Evolutionary conservation across 495 filamentous ascomycete species (phyloP).

Genomic region (Xylaria cubensis): DNA sequence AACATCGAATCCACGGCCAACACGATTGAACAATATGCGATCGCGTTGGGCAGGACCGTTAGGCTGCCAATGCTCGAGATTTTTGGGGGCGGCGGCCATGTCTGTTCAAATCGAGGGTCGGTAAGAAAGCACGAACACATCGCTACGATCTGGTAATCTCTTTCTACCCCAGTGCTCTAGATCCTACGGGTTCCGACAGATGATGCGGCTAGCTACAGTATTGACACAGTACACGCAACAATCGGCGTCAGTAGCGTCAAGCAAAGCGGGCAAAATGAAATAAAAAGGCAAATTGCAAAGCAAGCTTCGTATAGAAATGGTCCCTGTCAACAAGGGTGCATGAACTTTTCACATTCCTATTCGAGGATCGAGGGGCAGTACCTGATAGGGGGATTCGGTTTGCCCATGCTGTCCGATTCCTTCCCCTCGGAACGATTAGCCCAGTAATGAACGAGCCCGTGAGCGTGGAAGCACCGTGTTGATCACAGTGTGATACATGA

Average conservation of each 20-base stretch:
- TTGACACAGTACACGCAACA: background rate
- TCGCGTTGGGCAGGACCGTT: slow-evolving; percentile 5
- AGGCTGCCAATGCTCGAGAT: slow-evolving; percentile 1
- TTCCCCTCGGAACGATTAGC: slow-evolving; percentile 12
- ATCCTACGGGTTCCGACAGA: slow-evolving; percentile 6
- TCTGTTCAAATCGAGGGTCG: slow-evolving; percentile 2
- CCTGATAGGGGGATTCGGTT: slow-evolving; percentile 23
- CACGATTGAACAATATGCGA: background rate
- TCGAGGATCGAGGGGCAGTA: slow-evolving; percentile 21
- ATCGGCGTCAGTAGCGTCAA: background rate
- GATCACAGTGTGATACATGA: slow-evolving; percentile 13
- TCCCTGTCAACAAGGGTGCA: slow-evolving; percentile 13
- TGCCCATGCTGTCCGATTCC: slow-evolving; percentile 8
- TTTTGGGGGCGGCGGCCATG: slow-evolving; percentile 1
- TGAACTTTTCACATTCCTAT: slow-evolving; percentile 18
- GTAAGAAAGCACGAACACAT: slow-evolving; percentile 14
- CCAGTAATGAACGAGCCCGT: slow-evolving; percentile 17
- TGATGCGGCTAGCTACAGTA: background rate
- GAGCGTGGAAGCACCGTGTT: slow-evolving; percentile 23
- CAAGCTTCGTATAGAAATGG: slow-evolving; percentile 20
- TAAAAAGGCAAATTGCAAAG: slow-evolving; percentile 10
- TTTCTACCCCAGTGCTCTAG: slow-evolving; percentile 4
- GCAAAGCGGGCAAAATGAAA: slow-evolving; percentile 13
- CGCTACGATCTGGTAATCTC: slow-evolving; percentile 16
- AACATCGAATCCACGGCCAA: background rate